phyloP scores from a whole-genome alignment of 2,329 filamentous ascomycete species.

The Fusarium falciforme region DNA sequence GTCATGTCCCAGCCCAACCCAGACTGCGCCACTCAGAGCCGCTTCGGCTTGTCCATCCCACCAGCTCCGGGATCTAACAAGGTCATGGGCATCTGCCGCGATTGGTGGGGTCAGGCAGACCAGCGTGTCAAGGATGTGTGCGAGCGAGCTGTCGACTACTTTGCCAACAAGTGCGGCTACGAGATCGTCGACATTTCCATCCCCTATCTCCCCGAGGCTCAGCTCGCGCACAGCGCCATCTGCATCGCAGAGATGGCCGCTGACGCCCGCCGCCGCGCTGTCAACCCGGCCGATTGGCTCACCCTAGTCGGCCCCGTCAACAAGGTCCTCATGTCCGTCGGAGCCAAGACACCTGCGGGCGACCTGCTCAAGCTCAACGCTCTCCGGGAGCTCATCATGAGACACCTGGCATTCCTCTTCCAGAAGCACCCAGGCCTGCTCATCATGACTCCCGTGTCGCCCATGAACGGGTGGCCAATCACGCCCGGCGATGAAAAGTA shows the following conservation, averaged over 20 bases:
- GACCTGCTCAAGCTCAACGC: constrained; percentile 81
- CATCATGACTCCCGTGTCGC: constrained; percentile 82
- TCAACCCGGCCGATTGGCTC: constrained; percentile 62
- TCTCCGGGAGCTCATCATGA: constrained; percentile 81
- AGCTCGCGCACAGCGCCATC: constrained; percentile 80
- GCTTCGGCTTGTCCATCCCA: constrained; percentile 70
- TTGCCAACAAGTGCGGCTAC: constrained; percentile 62
- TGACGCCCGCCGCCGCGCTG: constrained; percentile 55
- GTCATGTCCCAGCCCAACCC: constrained; percentile 81
- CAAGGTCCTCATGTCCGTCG: constrained; percentile 75
- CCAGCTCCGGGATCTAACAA: constrained; percentile 60
- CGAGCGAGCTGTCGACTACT: constrained; percentile 69
- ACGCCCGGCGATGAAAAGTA: constrained; percentile 69
- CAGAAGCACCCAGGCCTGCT: constrained; percentile 78
- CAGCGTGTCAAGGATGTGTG: constrained; percentile 71
- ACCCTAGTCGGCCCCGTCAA: constrained; percentile 73
- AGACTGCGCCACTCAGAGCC: constrained; percentile 66
- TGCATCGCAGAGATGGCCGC: constrained; percentile 79
- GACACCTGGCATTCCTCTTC: constrained; percentile 79
- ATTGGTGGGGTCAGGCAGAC: constrained; percentile 63
- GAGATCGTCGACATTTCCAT: constrained; percentile 70
- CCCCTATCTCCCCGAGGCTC: constrained; percentile 75
- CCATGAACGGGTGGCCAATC: constrained; percentile 80
- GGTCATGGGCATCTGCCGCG: constrained; percentile 77
- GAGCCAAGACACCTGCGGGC: constrained; percentile 69